Evolutionary conservation across 2,329 filamentous ascomycete species (phyloP), one percentile per base, ranked within the genome.

Genomic region (Arthrobotrys iridis): DNA sequence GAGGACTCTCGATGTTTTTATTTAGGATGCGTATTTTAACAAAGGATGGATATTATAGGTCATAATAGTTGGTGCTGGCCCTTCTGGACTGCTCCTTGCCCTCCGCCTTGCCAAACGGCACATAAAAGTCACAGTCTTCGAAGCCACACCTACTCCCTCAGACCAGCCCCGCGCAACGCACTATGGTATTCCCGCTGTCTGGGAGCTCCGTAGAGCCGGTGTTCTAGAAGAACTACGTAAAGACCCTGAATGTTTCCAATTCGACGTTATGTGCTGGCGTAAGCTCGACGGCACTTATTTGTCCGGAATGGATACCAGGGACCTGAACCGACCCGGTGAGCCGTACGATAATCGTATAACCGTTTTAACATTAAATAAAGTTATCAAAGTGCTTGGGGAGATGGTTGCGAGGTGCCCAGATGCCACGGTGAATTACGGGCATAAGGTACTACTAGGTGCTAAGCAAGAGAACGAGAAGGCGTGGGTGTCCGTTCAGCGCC

Each of bases 161-260:
- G 83, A 85, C 68, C 87, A 87, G 68, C 88, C 88, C 0, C 86
- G 88, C 26, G 88, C 88, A 11, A 86, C 88, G 1, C 87, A 89
- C 80, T 89, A 89, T 79, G 87, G 86, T 2, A 83, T 86, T 0
- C 84, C 87, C 0, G 87, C 87, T 0, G 85, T 88, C 45, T 85
- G 85, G 40, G 87, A 88, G 70, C 84, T 90, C 55, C 79, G 83
- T 41, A 84, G 86, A n/a, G 88, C 88, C 0, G 88, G 88, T 0
- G 84, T 90, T 8, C 81, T 89, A 15, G 84, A 85, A n/a, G 83
- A 86, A 78, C 81, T 86, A 11, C 82, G 82, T 20, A 79, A 80
- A 6, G 80, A 81, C 18, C 52, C 15, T 84, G 85, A 24, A 82
- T 86, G 63, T 79, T 82, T 15, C 82, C 84, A 20, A 79, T 80